Evolutionary conservation across 805 yeast genomes (phyloP), one percentile per base, ranked within the genome.

Genomic region (Metschnikowia borealis): DNA sequence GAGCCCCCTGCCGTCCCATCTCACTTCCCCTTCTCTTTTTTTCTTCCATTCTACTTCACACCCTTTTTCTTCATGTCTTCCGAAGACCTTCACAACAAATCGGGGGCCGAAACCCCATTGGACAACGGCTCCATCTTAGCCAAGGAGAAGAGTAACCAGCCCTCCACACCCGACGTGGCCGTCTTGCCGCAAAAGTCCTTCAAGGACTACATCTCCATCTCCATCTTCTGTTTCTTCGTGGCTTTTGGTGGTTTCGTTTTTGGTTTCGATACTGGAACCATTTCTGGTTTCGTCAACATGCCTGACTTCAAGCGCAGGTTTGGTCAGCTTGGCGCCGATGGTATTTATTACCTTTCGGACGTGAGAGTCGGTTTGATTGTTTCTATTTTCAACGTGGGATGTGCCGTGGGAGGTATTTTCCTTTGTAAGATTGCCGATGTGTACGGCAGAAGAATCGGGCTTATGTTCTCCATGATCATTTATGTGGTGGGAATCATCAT

Each of bases 261-360:
- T 61, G 89, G 89, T 55, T 84, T 84, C 79, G 89, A 84, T 71
- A 84, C 87, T 46, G 89, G 89, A 73, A 83, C 89, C 57, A 79
- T 84, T 67, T 82, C 87, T 41, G 88, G 88, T 60, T 81, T 84
- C 62, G 81, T 83, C 48, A 80, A 80, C 64, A 80, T 83, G 82
- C 56, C 73, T 10, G 81, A 82, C 54, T 84, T 78, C 67, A 63
- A 67, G 46, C 48, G 56, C n/a, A 69, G 83, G 61, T 83, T 83
- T 57, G 89, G 87, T 62, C 66, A 71, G 52, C 17, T 56, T 2
- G 56, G 68, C 49, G 47, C 62, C 7, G 61, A 61, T 13, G 84
- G 84, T 51, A 66, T 58, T 2, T 59, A 61, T 53, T 62, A 63
- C 44, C 65, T 80, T 43, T 67, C 77, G 26, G 65, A 74, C 49